Evolutionary conservation across 768 basidiomycete species (phyloP).

Genomic region (Pulveroboletus sp.): DNA sequence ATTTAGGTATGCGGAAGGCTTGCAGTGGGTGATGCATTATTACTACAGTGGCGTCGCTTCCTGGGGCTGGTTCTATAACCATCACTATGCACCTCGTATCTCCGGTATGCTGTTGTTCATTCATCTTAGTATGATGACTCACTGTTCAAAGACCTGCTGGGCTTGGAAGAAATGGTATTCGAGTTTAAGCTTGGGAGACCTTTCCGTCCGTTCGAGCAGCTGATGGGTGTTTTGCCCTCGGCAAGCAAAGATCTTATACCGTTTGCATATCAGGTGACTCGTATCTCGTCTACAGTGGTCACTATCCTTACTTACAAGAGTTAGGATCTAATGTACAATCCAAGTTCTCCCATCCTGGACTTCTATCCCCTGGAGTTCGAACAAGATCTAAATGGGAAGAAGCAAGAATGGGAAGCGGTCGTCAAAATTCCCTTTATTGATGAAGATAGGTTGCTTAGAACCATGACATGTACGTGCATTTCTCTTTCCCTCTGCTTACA

Average conservation of each 20-base stretch:
- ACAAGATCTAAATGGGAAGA: constrained; percentile 95
- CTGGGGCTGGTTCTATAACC: constrained; percentile 99
- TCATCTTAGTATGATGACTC: background rate
- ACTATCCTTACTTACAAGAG: constrained; percentile 6
- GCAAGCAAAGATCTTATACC: constrained; percentile 92
- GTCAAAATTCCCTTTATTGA: constrained; percentile 99
- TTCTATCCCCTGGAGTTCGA: constrained; percentile 95
- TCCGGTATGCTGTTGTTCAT: constrained; percentile 57
- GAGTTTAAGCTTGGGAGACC: constrained; percentile 83
- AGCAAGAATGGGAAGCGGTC: constrained; percentile 97
- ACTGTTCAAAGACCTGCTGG: constrained; percentile 47
- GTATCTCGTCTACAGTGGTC: background rate
- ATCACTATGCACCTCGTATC: constrained; percentile 96
- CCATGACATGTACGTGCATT: constrained; percentile 65
- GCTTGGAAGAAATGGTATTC: constrained; percentile 79
- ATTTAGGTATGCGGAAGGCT: constrained; percentile 85
- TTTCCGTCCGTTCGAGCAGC: constrained; percentile 90
- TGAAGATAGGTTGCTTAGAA: constrained; percentile 67
- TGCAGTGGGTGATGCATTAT: constrained; percentile 99
- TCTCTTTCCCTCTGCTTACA: background rate
- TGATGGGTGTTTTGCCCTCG: constrained; percentile 95
- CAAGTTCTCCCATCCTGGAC: constrained; percentile 84
- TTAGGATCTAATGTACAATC: constrained; percentile 87
- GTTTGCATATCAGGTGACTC: constrained; percentile 70
- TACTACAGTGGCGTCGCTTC: constrained; percentile 97